A percentile compares a stretch with the other conserved stretches of the same genome.
Conservation (phyloP, 1,139 yeast genomes). For the Suhomyces choctaworum region DNA sequence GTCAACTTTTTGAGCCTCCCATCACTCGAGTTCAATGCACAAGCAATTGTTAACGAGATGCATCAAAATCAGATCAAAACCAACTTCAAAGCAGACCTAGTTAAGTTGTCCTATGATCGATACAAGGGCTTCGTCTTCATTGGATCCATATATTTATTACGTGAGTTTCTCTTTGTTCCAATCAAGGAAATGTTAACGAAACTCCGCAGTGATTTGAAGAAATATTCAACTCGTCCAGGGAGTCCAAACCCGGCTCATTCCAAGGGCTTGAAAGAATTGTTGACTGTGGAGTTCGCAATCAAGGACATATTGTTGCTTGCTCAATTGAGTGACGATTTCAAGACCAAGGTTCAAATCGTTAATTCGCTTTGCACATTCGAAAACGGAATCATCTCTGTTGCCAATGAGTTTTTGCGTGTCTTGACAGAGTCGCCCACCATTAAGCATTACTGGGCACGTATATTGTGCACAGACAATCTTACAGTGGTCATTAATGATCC, state of each 20-base stretch:
- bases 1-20: conserved; percentile 22
- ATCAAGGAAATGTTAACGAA: conserved; percentile 24
- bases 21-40: conserved; percentile 15
- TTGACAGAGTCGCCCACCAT: conserved; percentile 57
- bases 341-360: conserved; percentile 47
- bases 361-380: conserved; percentile 22
- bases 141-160: conserved; percentile 55
- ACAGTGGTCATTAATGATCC: conserved; percentile 22
- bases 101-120: conserved; percentile 44
- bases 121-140: conserved; percentile 52
- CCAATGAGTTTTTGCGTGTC: conserved; percentile 42
- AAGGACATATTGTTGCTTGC: conserved; percentile 27
- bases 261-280: conserved; percentile 12
- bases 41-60: conserved; percentile 16
- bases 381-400: conserved; percentile 22
- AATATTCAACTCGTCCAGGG: conserved; percentile 17
- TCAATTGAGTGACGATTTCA: conserved; percentile 49
- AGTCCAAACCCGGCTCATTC: conserved; percentile 3
- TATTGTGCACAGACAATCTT: conserved; percentile 47
- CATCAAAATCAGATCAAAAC: conserved; percentile 29
- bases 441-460: conserved; percentile 51
- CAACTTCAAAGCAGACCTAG: conserved; percentile 27
- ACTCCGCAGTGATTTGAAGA: conserved; percentile 27
- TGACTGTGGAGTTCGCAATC: conserved; percentile 22
- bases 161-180: conserved; percentile 47